These are phyloP conservation scores for Ensete ventricosum DNA, from an alignment of 176 grass and related monocot species.

Conservation along the genomic window DNA sequence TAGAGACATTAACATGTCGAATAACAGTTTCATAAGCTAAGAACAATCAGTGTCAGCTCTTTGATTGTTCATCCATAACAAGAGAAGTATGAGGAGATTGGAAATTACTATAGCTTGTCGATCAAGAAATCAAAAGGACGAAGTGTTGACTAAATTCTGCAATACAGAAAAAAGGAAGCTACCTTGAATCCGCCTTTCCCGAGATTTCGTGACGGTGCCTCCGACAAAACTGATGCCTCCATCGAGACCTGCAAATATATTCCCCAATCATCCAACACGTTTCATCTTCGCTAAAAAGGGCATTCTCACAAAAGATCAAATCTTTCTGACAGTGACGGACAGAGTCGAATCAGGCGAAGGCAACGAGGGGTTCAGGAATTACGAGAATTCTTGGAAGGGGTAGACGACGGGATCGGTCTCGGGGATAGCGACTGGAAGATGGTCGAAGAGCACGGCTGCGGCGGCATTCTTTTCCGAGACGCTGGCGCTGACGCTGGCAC, in stretches of 20 bases:
- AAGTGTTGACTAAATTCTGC: background rate
- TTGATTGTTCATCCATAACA: too few species aligned
- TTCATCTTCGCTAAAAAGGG: background rate
- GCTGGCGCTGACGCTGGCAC: background rate
- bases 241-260: slow-evolving; percentile 58
- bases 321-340: background rate
- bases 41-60: too few species aligned
- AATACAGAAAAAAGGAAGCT: background rate
- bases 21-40: too few species aligned
- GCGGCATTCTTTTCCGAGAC: slow-evolving; percentile 57
- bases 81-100: too few species aligned
- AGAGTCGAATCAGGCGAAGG: background rate
- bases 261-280: background rate
- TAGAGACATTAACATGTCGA: too few species aligned
- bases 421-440: slow-evolving; percentile 79
- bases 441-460: slow-evolving; percentile 67
- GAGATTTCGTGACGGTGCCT: slow-evolving; percentile 73
- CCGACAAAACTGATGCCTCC: slow-evolving; percentile 77
- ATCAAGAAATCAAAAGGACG: background rate
- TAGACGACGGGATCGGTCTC: slow-evolving; percentile 81
- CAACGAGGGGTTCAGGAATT: background rate
- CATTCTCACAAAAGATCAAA: background rate
- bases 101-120: too few species aligned
- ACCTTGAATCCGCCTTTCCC: slow-evolving; percentile 34
- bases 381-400: slow-evolving; percentile 95